Percentiles rank a stretch among this genome's conserved stretches.
These are phyloP conservation scores for Mucor lusitanicus DNA, from an alignment of 371 early-diverging fungal genomes.

Conservation along the genomic window DNA sequence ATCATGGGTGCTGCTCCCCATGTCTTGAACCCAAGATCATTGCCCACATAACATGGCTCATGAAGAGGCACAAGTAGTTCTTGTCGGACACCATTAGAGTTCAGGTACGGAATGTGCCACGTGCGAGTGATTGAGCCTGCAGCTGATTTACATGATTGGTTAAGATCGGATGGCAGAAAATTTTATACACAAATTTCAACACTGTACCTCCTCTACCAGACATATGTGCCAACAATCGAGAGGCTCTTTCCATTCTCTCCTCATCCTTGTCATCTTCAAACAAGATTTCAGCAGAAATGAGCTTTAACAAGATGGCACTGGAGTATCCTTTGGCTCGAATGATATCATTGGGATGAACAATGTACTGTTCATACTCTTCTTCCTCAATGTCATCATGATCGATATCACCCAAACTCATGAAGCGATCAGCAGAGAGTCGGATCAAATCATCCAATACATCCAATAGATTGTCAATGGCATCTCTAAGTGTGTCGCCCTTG, in stretches of 20 bases:
- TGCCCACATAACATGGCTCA: conserved; percentile 50
- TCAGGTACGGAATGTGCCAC: conserved; percentile 50
- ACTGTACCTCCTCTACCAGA: conserved; percentile 49
- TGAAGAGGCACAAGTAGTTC: conserved; percentile 33
- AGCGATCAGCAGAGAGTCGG: conserved; percentile 37
- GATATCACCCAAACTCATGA: conserved; percentile 26
- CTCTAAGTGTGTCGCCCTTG: background rate
- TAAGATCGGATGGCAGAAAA: background rate
- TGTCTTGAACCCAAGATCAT: conserved; percentile 52
- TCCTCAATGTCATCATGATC: conserved; percentile 22
- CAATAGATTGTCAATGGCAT: conserved; percentile 17
- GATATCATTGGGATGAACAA: conserved; percentile 28
- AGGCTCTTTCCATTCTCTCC: conserved; percentile 39
- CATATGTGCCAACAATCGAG: conserved; percentile 43
- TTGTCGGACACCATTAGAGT: conserved; percentile 28
- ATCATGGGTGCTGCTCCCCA: conserved; percentile 55
- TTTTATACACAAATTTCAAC: conserved; percentile 1
- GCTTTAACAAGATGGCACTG: conserved; percentile 21
- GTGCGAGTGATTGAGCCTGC: conserved; percentile 52
- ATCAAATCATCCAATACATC: conserved; percentile 31
- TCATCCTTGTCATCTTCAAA: conserved; percentile 32
- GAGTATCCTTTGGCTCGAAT: conserved; percentile 27
- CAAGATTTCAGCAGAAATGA: conserved; percentile 30
- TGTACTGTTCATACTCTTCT: conserved; percentile 20
- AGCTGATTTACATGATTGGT: conserved; percentile 23